Conservation (phyloP, 352 stramenopile species). For the Globisporangium polare region DNA sequence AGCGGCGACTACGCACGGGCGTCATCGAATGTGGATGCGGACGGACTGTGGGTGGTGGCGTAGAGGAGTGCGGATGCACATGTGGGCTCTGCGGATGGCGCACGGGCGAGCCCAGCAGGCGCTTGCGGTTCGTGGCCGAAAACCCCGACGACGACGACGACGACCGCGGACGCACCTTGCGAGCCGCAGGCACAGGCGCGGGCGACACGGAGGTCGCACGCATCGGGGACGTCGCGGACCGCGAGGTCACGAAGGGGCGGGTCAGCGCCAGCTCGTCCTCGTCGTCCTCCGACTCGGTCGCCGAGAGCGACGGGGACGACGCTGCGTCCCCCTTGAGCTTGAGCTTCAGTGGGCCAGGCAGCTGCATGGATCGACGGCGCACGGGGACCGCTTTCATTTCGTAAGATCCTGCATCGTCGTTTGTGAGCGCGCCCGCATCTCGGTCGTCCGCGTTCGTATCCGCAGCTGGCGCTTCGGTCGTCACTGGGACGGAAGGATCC, state of each 20-base stretch:
- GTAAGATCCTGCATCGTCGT: background rate
- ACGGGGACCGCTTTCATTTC: background rate
- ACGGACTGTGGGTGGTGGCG: background rate
- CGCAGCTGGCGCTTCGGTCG: constrained; percentile 1
- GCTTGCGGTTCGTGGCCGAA: constrained; percentile 14
- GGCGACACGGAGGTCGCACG: background rate
- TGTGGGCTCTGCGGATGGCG: background rate
- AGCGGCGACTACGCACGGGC: constrained; percentile 4
- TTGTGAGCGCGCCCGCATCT: background rate
- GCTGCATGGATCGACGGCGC: constrained; percentile 7
- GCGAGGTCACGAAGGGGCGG: constrained; percentile 1
- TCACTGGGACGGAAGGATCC: background rate
- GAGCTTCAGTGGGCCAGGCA: constrained; percentile 7
- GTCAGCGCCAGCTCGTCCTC: constrained; percentile 14
- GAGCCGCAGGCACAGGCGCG: background rate
- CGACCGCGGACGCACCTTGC: constrained; percentile 17
- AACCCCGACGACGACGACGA: constrained; percentile 19
- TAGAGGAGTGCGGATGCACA: background rate
- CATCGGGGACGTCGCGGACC: constrained; percentile 15
- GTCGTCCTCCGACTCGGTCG: constrained; percentile 56
- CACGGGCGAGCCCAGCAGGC: background rate
- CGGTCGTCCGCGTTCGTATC: background rate
- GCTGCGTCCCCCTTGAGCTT: constrained; percentile 16
- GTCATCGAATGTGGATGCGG: background rate
- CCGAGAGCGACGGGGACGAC: constrained; percentile 25